Evolutionary conservation across 257 asterid species (phyloP), one percentile per base, ranked within the genome.

Genomic region (Agastache rugosa): DNA sequence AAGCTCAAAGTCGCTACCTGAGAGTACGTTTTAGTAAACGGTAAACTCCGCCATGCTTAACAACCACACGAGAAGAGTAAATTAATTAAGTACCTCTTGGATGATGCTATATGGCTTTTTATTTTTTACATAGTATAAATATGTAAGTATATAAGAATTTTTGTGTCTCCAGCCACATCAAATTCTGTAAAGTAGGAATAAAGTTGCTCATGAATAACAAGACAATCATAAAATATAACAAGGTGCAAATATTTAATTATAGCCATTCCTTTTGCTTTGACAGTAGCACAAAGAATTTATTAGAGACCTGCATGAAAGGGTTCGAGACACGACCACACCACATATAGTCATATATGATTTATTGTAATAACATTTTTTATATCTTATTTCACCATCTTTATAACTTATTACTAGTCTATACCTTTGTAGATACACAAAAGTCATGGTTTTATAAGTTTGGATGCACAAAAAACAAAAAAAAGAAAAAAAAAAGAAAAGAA

Each of bases 121-220:
- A n/a, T n/a, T n/a, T n/a, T n/a, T n/a, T n/a, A n/a, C n/a, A n/a
- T n/a, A n/a, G n/a, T n/a, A n/a, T n/a, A n/a, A n/a, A n/a, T 25
- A 25, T 25, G 34, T 3, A 29, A 29, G 10, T 37, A 1, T 37
- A 37, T 7, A 9, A 37, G 42, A 37, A 37, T 37, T 37, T 37
- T 35, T 35, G 5, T 31, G 39, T 54, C 34, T 54, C 61, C 61
- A 67, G 22, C 73, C 48, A 10, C 37, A 53, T 54, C 16, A 39
- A 51, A 35, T 9, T 27, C 56, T 67, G 55, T 45, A 75, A 75
- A 75, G n/a, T n/a, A n/a, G 63, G 47, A 23, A 67, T 41, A 27
- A n/a, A 39, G 53, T 29, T 20, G 27, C 35, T 15, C 70, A 59
- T 42, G 75, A 59, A 31, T 59, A 59, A 45, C 23, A 67, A 27